Evolutionary conservation across 331 rosid species (phyloP), one percentile per base, ranked within the genome.

Genomic region (Prunus yedoensis): DNA sequence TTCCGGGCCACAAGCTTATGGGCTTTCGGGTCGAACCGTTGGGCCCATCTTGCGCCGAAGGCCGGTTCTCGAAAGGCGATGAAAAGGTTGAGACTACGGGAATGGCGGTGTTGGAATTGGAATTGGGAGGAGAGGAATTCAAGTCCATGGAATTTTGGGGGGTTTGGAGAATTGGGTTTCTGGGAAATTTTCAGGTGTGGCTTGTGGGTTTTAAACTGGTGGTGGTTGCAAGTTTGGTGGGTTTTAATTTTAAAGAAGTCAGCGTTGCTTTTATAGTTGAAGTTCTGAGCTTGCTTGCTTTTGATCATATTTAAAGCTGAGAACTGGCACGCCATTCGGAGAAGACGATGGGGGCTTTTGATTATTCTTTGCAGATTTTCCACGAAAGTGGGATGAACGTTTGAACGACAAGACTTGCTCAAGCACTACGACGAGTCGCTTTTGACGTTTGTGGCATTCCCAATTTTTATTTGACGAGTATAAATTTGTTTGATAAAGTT

Each of bases 1-100:
- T 91, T 68, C 96, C 98, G 3, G 96, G 97, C 97, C 97, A 92
- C 58, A 89, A 17, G 27, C 77, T 77, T 17, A 88, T 90, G 23
- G 96, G 96, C 76, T 87, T 87, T 56, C 88, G 80, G 74, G 69
- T 69, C 28, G 70, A 62, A 17, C 82, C 66, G 46, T 73, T 35
- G 59, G 78, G 21, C 49, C 60, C 63, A 11, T 25, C 71, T 20
- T 74, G 68, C 46, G 38, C 10, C 17, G 83, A 63, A 50, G 64
- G 70, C 41, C 61, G 77, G 51, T 53, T 51, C 10, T 49, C 64
- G 66, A 64, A 30, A 46, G 81, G 81, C 60, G 78, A 13, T 15
- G 81, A 79, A 17, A 78, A 61, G 12, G 82, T 85, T 16, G 91
- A 84, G 60, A 79, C 76, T 10, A 91, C 97, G 0, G 91, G 88